Evolutionary conservation across 2,329 filamentous ascomycete genomes (phyloP), one percentile per base, ranked within the genome.

Genomic region (Penicillium fuscoglaucum): DNA sequence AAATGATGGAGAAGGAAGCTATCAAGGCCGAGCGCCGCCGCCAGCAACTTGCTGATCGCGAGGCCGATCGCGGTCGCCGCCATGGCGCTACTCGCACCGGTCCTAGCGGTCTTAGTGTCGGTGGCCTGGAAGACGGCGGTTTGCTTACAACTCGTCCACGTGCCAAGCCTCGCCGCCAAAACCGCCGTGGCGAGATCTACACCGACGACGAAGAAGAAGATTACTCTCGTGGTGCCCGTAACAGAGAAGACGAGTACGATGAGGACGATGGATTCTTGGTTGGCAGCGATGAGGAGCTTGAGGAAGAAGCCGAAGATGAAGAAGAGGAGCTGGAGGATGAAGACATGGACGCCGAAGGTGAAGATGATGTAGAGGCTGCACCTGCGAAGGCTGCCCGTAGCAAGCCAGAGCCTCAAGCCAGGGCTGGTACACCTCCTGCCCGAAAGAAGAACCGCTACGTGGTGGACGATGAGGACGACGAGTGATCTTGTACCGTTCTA

Each of bases 181-280:
- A 79, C 60, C 74, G 78, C 40, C 76, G 76, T 35, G 79, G 79
- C 26, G 79, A 81, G 59, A 78, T 80, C 56, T 79, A 80, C 62
- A 78, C 76, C 1, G 78, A 81, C 55, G 78, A 80, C 29, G 80
- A 81, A 63, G 78, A 81, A 63, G 78, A 80, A 50, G 79, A 80
- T 9, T 79, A 76, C 56, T 72, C 74, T 29, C 74, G 77, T 28
- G 73, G 78, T 43, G 72, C 75, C 4, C 74, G 78, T 26, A 79
- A 73, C 76, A 88, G 89, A 72, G 86, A 92, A 73, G 89, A 96
- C 75, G 88, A 93, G 68, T 93, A 93, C 68, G 90, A 93, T 70
- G 88, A 90, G 68, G 88, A 90, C 48, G 90, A 93, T 69, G 90
- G 89, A 53, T 93, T 93, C 75, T 86, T 93, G 52, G 79, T 79